Evolutionary conservation across 441 rosid genomes (phyloP).

Genomic region (Capsella rubella): DNA sequence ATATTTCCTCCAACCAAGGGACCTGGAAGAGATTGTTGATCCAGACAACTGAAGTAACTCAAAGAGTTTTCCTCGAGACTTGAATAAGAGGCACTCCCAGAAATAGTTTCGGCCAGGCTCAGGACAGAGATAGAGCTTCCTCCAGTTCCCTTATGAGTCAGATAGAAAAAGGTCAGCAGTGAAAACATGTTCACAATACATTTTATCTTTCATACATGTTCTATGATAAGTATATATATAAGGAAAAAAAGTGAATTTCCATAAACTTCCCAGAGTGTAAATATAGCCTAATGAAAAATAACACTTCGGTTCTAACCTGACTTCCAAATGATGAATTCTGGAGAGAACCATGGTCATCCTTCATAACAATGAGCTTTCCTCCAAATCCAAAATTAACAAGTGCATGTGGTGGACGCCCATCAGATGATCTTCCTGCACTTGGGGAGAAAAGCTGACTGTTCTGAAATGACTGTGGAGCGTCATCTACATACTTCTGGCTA

Average conservation of each 20-base stretch:
- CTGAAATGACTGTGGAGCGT: constrained; percentile 59
- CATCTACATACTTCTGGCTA: constrained; percentile 54
- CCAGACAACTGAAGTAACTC: constrained; percentile 70
- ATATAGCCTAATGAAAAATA: constrained; percentile 4
- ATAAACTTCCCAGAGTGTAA: constrained; percentile 8
- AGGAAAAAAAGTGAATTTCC: neutral
- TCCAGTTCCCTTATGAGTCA: constrained; percentile 54
- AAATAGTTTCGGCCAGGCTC: constrained; percentile 75
- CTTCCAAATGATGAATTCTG: constrained; percentile 65
- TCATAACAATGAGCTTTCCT: constrained; percentile 89
- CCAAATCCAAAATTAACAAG: constrained; percentile 95
- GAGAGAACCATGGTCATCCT: constrained; percentile 51
- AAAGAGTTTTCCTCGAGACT: constrained; percentile 49
- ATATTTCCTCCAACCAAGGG: constrained; percentile 96
- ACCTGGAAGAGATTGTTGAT: constrained; percentile 88
- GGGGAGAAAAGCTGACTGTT: constrained; percentile 62
- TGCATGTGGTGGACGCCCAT: constrained; percentile 96
- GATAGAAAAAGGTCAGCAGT: constrained; percentile 12
- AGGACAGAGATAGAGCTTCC: constrained; percentile 68
- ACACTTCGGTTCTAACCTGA: constrained; percentile 68
- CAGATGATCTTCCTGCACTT: constrained; percentile 69
- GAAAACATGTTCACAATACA: neutral
- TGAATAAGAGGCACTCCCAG: constrained; percentile 51
- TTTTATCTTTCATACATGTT: constrained; percentile 25
- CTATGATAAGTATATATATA: neutral